These are phyloP conservation scores for Thalassiosira profunda DNA, from an alignment of 108 stramenopile genomes.

Conservation along the genomic window DNA sequence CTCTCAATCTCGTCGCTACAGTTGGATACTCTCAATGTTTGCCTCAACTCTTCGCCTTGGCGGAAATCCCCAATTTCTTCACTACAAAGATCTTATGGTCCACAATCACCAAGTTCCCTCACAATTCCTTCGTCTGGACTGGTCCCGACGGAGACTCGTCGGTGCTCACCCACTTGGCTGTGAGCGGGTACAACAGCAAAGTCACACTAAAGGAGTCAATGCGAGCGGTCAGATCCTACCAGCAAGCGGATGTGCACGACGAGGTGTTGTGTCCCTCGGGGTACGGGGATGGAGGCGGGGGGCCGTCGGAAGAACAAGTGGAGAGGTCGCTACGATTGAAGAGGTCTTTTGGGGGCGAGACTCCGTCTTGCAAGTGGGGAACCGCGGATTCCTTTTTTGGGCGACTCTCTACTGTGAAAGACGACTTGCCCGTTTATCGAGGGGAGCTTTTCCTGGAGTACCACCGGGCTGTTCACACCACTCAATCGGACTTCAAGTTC, in stretches of 20 bases:
- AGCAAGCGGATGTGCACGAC: slow-evolving; percentile 9
- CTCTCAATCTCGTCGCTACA: too few species aligned
- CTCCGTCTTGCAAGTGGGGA: background rate
- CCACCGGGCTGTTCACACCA: slow-evolving; percentile 3
- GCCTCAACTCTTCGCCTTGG: slow-evolving; percentile 3
- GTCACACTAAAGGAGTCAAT: slow-evolving; percentile 5
- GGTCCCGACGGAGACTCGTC: slow-evolving; percentile 5
- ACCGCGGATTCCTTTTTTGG: slow-evolving; percentile 5
- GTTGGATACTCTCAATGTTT: slow-evolving; percentile 11
- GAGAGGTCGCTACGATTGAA: background rate
- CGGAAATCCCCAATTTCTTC: slow-evolving; percentile 9
- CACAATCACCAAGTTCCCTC: slow-evolving; percentile 8
- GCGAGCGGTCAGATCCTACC: background rate
- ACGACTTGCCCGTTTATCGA: slow-evolving; percentile 8
- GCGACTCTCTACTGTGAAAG: background rate
- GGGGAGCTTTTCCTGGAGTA: slow-evolving; percentile 10
- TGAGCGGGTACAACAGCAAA: slow-evolving; percentile 1
- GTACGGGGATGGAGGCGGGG: slow-evolving; percentile 6
- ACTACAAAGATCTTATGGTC: slow-evolving; percentile 7
- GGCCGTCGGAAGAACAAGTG: slow-evolving; percentile 5
- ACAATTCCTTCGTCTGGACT: slow-evolving; percentile 9
- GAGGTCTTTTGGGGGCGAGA: background rate
- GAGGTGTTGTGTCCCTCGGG: slow-evolving; percentile 10
- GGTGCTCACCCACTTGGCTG: background rate
- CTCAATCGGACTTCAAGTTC: slow-evolving; percentile 3